Conservation (phyloP, 345 rosid species). For the Barbarea vulgaris region DNA sequence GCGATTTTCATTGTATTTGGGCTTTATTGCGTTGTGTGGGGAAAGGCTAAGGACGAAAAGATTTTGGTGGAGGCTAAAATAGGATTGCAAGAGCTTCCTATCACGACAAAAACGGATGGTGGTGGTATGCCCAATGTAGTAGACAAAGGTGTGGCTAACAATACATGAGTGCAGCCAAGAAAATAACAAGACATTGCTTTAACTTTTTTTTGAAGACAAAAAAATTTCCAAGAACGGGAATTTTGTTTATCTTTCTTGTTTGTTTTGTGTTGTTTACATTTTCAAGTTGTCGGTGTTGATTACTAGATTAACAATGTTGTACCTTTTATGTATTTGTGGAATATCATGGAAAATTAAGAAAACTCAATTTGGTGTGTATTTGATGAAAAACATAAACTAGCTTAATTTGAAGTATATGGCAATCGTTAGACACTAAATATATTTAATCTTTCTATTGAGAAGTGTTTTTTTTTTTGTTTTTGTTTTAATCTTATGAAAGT, state of each 20-base stretch:
- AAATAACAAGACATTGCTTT: constrained; percentile 12
- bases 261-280: constrained; percentile 19
- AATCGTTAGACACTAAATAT: no score
- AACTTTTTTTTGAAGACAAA: constrained; percentile 34
- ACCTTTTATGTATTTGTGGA: constrained; percentile 4
- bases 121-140: constrained; percentile 19
- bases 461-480: no score
- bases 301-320: neutral
- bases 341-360: neutral
- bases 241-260: constrained; percentile 28
- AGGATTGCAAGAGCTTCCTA: constrained; percentile 55
- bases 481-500: no score
- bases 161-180: neutral
- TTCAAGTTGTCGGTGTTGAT: neutral
- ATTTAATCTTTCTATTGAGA: no score
- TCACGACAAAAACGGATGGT: constrained; percentile 26
- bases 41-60: constrained; percentile 69
- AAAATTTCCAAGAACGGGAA: constrained; percentile 30
- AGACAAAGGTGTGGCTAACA: constrained; percentile 11
- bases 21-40: constrained; percentile 87
- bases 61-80: constrained; percentile 38
- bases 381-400: no score
- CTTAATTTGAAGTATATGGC: no score
- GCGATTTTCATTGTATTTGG: constrained; percentile 77
- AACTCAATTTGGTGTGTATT: no score